Base-by-base conservation (phyloP, 2,329 filamentous ascomycete species). In the Pseudopyrenochaeta lycopersici region DNA sequence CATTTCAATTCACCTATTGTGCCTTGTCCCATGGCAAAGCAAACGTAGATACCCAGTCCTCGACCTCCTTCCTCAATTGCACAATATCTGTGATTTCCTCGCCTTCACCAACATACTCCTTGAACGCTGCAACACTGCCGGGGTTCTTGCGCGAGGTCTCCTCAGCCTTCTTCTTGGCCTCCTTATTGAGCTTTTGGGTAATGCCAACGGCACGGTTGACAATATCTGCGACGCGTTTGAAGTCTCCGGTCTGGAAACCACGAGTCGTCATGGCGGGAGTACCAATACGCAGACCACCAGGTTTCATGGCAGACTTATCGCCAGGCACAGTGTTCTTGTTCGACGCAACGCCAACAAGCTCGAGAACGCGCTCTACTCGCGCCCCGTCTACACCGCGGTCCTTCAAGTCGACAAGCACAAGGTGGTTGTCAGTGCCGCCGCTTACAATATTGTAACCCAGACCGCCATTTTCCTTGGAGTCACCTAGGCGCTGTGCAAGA, bases 301-400 rank as follows among this genome's bases (percentile, higher is more conserved):
- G 95, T 62, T 92, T 97, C 66, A 99, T 86, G 43, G 95, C 95
- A 54, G 91, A 96, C 85, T 96, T 97, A 85, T 99, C 95, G 61
- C 95, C 95, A 35, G 95, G 95, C 54, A 97, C 95, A 56, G 91
- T 90, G 87, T 99, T 99, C 88, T 99, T 99, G 88, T 99, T 99
- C 87, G 92, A 96, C 59, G 95, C 93, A 78, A 99, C 96, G 84
- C 97, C 96, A 81, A 97, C 95, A 78, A 96, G 90, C 84, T 99
- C 95, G 17, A 99, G 89, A 54, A 99, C 90, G 58, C 91, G 89
- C 85, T 99, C 95, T 36, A 98, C 90, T 78, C 95, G 92, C 53
- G 95, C 95, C 71, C 95, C 95, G 71, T 99, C 95, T 15, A 99
- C 87, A 60, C 81, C 84, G 75, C 91, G 86, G 73, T 92, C 88